phyloP scores from a whole-genome alignment of 345 rosid species.

The Eucalyptus curtisii region DNA sequence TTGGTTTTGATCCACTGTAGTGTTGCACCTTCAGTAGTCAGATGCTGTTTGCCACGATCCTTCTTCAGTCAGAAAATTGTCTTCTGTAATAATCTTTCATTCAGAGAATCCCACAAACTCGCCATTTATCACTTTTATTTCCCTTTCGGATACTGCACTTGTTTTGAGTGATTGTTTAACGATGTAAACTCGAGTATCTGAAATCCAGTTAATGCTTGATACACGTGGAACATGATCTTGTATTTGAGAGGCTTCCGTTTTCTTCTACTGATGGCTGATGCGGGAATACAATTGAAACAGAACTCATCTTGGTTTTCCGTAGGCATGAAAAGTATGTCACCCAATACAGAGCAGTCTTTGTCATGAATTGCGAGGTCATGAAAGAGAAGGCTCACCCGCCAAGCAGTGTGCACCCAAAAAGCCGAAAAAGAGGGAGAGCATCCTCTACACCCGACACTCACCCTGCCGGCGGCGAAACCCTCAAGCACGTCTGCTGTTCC shows the following conservation, averaged over 20 bases:
- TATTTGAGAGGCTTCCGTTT: not conserved
- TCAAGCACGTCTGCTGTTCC: constrained; percentile 42
- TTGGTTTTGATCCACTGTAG: not conserved
- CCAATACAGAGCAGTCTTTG: constrained; percentile 74
- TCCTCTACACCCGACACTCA: constrained; percentile 1
- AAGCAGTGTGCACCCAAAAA: constrained; percentile 2
- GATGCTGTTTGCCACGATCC: not conserved
- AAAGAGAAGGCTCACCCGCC: constrained; percentile 2
- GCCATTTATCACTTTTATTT: not conserved
- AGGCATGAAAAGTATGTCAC: constrained; percentile 70
- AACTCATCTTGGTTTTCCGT: not conserved
- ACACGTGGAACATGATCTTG: not conserved
- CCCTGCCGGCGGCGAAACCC: not conserved
- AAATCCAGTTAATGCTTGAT: not conserved
- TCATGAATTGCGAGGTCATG: constrained; percentile 45
- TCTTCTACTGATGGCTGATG: not conserved
- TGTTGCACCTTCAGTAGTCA: not conserved
- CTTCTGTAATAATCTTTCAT: not conserved
- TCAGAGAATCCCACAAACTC: not conserved
- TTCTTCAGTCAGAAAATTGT: not conserved
- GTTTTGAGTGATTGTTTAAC: not conserved
- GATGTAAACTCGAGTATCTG: not conserved
- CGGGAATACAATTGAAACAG: not conserved
- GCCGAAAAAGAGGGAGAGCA: constrained; percentile 34
- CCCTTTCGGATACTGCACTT: not conserved